These are phyloP conservation scores for Sinapis alba DNA, from an alignment of 441 rosid genomes.

Conservation along the genomic window DNA sequence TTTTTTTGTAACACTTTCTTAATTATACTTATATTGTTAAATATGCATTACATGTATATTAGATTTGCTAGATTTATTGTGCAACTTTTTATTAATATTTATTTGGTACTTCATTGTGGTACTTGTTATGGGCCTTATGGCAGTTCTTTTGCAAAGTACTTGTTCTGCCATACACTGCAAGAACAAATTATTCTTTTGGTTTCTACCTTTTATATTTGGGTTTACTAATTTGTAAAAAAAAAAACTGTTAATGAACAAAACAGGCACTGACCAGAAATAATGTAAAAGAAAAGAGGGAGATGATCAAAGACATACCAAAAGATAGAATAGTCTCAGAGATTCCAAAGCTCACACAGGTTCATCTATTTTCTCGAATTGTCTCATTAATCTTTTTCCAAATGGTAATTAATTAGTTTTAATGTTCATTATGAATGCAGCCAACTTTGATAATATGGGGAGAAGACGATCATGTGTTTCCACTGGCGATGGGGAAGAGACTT, in stretches of 20 bases:
- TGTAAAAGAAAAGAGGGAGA: conserved; percentile 62
- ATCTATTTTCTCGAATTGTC: background rate
- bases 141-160: background rate
- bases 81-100: background rate
- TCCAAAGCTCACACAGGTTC: conserved; percentile 67
- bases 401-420: background rate
- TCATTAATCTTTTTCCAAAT: background rate
- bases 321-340: conserved; percentile 59
- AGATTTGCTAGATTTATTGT: background rate
- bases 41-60: background rate
- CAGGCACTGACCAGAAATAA: conserved; percentile 68
- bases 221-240: background rate
- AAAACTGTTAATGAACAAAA: background rate
- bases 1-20: too few relatives aligned
- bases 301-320: conserved; percentile 65
- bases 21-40: background rate
- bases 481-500: conserved; percentile 56
- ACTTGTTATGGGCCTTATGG: background rate
- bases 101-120: background rate
- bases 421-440: conserved; percentile 45
- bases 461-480: conserved; percentile 64
- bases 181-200: background rate
- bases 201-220: background rate
- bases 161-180: background rate
- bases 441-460: conserved; percentile 83